Percentiles rank a stretch among this genome's conserved stretches.
Evolutionary conservation across 345 rosid species (phyloP).

Genomic region (Streptanthus diversifolius): DNA sequence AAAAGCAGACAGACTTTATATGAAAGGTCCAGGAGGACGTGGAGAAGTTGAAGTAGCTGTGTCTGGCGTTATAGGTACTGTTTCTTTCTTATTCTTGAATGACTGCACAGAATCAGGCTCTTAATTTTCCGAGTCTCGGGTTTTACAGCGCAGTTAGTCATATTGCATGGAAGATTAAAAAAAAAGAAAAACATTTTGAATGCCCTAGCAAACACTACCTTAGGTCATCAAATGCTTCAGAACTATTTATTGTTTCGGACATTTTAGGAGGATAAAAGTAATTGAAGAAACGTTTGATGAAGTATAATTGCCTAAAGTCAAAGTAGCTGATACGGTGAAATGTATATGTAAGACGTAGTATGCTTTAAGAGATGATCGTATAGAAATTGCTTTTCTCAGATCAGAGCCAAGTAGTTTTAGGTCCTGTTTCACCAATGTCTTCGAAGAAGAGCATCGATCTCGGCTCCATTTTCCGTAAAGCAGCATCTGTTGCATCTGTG

Average conservation of each 20-base stretch:
- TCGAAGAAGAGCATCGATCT: slow-evolving; percentile 76
- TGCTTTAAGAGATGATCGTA: slow-evolving; percentile 30
- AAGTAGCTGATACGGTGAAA: neutral
- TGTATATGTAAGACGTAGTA: slow-evolving; percentile 14
- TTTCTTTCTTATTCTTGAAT: slow-evolving; percentile 1
- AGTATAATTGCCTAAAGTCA: neutral
- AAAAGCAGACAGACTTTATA: slow-evolving; percentile 81
- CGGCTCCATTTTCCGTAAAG: slow-evolving; percentile 79
- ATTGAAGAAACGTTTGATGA: neutral
- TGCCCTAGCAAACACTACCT: neutral
- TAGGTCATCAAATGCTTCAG: neutral
- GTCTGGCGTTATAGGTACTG: slow-evolving; percentile 78
- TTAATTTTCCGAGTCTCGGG: neutral
- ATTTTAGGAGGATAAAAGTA: slow-evolving; percentile 1
- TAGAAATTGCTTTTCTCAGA: slow-evolving; percentile 50
- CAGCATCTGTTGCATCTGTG: slow-evolving; percentile 86
- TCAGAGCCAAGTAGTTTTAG: slow-evolving; percentile 81
- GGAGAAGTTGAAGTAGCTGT: slow-evolving; percentile 99
- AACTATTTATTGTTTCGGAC: neutral
- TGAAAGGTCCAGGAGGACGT: slow-evolving; percentile 98
- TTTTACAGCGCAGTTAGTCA: neutral
- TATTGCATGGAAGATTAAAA: slow-evolving; percentile 2
- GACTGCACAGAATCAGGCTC: slow-evolving; percentile 6
- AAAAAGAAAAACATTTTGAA: neutral
- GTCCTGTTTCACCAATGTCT: slow-evolving; percentile 74